phyloP scores from a whole-genome alignment of 306 rosid genomes.

The Medicago ruthenica region DNA sequence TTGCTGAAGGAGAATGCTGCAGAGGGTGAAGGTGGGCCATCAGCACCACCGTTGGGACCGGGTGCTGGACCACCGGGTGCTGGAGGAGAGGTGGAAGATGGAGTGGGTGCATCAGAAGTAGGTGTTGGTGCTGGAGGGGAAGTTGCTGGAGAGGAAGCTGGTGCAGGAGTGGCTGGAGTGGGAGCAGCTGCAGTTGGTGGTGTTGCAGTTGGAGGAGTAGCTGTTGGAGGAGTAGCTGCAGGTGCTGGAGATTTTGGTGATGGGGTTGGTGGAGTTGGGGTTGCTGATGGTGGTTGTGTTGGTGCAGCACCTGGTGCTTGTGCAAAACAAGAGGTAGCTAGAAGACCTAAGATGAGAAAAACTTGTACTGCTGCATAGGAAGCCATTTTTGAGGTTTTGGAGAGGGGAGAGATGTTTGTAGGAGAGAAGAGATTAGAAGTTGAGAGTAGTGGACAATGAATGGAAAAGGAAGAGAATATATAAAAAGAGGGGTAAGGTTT shows the following conservation, averaged over 20 bases:
- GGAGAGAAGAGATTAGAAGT: not conserved
- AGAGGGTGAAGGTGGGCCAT: constrained; percentile 25
- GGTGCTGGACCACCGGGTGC: not conserved
- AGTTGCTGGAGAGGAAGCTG: constrained; percentile 3
- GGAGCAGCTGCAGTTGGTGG: constrained; percentile 34
- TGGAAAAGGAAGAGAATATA: constrained; percentile 30
- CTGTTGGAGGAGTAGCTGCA: constrained; percentile 28
- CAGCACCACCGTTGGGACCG: not conserved
- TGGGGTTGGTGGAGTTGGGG: constrained; percentile 31
- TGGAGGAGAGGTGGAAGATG: not conserved
- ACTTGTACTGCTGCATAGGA: constrained; percentile 48
- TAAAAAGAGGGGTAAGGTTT: constrained; percentile 44
- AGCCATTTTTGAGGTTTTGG: constrained; percentile 52
- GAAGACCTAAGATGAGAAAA: constrained; percentile 60
- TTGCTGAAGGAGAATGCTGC: constrained; percentile 56
- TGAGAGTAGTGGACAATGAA: constrained; percentile 29
- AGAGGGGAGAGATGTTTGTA: not conserved
- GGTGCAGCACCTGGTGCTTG: constrained; percentile 76
- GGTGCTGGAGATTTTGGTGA: constrained; percentile 45
- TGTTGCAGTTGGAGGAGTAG: constrained; percentile 31
- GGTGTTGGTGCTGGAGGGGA: constrained; percentile 42
- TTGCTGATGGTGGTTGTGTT: constrained; percentile 50
- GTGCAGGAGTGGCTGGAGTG: constrained; percentile 7
- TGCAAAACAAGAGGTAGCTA: constrained; percentile 74
- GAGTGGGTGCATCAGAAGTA: not conserved